Evolutionary conservation across 345 rosid species (phyloP), one percentile per base, ranked within the genome.

Genomic region (Salix caprea): DNA sequence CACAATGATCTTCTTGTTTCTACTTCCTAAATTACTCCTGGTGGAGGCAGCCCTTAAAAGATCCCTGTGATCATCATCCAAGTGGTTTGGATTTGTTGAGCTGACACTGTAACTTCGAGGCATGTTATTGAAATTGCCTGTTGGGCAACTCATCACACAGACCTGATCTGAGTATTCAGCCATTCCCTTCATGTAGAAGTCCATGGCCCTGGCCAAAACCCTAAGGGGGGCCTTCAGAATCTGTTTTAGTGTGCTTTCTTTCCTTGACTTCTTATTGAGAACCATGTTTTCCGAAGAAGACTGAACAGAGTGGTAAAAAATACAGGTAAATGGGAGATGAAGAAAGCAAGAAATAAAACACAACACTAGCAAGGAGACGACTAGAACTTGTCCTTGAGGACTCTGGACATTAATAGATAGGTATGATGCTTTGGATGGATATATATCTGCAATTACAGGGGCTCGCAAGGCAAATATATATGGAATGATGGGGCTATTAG

Each of bases 151-250:
- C 83, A 77, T 74, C 79, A 19, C 79, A 60, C 50, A 67, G 36
- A 84, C 90, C 69, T 78, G 84, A 42, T 82, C 92, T 21, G 98
- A 88, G 60, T 83, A 92, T 61, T 87, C 88, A 1, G 85, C 76
- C 85, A 90, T 80, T 86, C 90, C 80, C 19, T 80, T 87, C 37
- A 92, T 74, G 84, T 89, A 91, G 9, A 88, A 82, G 67, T 89
- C 90, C 67, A 86, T 77, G 65, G 91, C 90, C 83, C 75, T 86
- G 65, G 70, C 36, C 75, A 94, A 79, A 46, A 90, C 28, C 72
- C 82, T 84, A 4, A 86, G 9, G 0, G 94, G 87, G 37, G 86
- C 86, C 79, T 86, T 88, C 52, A 86, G 56, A 72, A 44, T 86
- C 67, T 70, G 84, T 81, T 62, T 64, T 5, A 91, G 34, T 64